Base-by-base conservation (phyloP, 2,329 filamentous ascomycete genomes). In the Aspergillus floridensis region DNA sequence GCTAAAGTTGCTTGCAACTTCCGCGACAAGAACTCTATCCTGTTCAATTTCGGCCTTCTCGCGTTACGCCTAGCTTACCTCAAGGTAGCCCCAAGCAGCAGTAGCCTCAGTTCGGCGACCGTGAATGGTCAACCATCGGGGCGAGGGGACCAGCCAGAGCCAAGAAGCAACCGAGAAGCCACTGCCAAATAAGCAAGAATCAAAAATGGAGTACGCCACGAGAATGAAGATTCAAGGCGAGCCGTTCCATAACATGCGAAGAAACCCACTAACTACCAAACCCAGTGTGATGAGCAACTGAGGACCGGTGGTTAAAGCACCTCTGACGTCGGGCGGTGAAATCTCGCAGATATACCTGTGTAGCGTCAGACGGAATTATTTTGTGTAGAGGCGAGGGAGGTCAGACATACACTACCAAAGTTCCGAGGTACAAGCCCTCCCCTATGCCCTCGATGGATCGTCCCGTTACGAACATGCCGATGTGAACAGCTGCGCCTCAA, bases 191-290 rank as follows among this genome's bases (percentile, higher is more conserved):
- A 53, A 0, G 79, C 74, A 61, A 82, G 77, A 0, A 87, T 66
- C 0, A 83, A 72, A 57, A 82, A 86, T 0, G 86, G 85, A 0
- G 83, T 69, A 2, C 84, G 76, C 85, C 85, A 87, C 1, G 84
- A 79, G 19, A 83, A 68, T 2, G 79, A 80, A 2, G 77, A 80
- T 1, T 71, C 41, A 7, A 86, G 75, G 1, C 72, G 66, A 0
- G 81, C 75, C 22, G 79, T 82, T 7, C 82, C 84, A 63, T 87
- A 88, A 69, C 84, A 86, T 10, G 78, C 80, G 64, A 88, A 88
- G 63, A 85, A 88, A 0, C 86, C 86, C 0, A 77, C 50, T 10
- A 81, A 77, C 50, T 10, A 81, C 80, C 2, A 87, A 69, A 0
- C 82, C 85, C 1, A 80, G 52, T 0, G 80, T 81, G 3, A 78